Evolutionary conservation across 371 early-diverging fungal species (phyloP), one percentile per base, ranked within the genome.

Genomic region (Coemansia sp.): DNA sequence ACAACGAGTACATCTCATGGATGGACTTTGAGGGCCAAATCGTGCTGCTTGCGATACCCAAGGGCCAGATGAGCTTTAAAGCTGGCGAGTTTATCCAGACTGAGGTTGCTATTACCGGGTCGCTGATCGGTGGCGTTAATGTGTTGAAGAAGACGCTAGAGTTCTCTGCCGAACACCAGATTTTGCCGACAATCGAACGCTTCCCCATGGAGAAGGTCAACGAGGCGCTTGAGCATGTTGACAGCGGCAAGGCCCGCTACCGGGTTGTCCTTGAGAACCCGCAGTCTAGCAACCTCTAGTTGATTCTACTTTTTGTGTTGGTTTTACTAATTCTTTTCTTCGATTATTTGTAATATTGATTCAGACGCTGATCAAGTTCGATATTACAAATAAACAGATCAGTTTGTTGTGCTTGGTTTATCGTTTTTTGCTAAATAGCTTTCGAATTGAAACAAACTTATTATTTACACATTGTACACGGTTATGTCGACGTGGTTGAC

Each of bases 21-120:
- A 80, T 80, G 71, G 68, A 66, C 42, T 66, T 47, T 56, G 66
- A 58, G 42, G 80, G 81, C 27, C 56, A 72, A 65, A 66, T 81
- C 10, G 77, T 89, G 18, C 64, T 92, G 48, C 77, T 93, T 47
- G 91, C 85, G 21, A 13, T 88, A 2, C 92, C 92, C 14, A 88
- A 89, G 69, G 75, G 72, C 5, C 82, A 85, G 7, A 63, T 90
- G 6, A 14, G 60, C 1, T 59, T 88, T 27, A 60, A 71, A n/a
- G 67, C 84, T 0, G 29, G 55, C 27, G 64, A 81, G 13, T 58
- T 94, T 45, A 67, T 90, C 24, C 67, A 65, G 34, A 80, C 80
- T 31, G 79, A 84, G 48, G 79, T 86, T 3, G 69, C 78, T 1
- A 68, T 94, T 21, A 80, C 77, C 16, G 93, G 91, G 4, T 90